Base-by-base conservation (phyloP, 148 eudicot genomes). In the Chenopodium album region DNA sequence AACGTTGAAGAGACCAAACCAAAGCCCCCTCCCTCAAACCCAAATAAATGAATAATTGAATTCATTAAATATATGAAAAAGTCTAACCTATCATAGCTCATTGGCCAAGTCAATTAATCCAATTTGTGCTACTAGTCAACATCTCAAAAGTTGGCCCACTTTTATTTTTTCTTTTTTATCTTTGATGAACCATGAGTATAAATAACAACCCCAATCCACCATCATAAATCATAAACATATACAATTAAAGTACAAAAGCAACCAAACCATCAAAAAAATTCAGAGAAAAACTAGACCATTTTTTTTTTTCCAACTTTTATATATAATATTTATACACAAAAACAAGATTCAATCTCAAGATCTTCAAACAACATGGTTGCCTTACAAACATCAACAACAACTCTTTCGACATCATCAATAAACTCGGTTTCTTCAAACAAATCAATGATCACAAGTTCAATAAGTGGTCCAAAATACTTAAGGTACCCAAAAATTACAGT, bases 111-210 rank as follows among this genome's bases (percentile, higher is more conserved):
- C 84, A 76, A 54, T 54, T 11, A 9, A 29, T 37, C 2, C 13
- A 31, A 20, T 9, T 50, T 50, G 54, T 50, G 16, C 54, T 9
- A 50, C 54, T 9, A 63, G 85, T 83, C 82, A 83, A 78, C 64
- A 22, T 83, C 34, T 71, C 64, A 48, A 60, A 63, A 31, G 1
- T 16, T 78, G 85, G 66, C 85, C 78, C 29, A 65, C 20, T 20
- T 82, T 76, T 0, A 0, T 46, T 78, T 52, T 76, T 19, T 6
- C 59, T 32, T 5, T 23, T 23, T 34, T 44, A 12, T 50, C 4
- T 13, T 62, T 16, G 3, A 14, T 20, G 63, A 64, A 41, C 54
- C 47, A 46, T 26, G 1, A 72, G 75, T 72, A 72, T 73, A 73
- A 47, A 73, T 73, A 47, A 9, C 34, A 73, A 2, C 67, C 67